Evolutionary conservation across 805 yeast species (phyloP).

Genomic region (Kuraishia floccosa): DNA sequence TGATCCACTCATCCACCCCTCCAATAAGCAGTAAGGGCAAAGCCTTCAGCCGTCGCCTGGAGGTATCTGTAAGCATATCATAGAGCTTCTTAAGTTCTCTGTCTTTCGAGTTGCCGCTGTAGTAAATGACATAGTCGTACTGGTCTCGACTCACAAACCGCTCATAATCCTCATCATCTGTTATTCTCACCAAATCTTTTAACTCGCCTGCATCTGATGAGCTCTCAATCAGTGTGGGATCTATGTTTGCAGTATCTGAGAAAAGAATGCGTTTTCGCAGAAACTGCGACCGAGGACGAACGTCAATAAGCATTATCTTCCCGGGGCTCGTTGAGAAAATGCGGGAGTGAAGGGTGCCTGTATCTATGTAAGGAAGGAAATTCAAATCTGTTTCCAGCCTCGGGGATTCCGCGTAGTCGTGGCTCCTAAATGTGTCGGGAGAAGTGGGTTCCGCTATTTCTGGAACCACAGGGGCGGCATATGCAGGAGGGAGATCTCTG

Average conservation of each 20-base stretch:
- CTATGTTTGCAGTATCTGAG: constrained; percentile 24
- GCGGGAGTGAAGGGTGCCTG: no score
- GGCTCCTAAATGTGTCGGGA: no score
- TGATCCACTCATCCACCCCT: constrained; percentile 33
- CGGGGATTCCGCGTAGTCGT: no score
- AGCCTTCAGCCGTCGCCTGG: constrained; percentile 5
- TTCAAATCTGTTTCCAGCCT: no score
- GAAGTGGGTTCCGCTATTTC: no score
- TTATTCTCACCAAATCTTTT: constrained; percentile 15
- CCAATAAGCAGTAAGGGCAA: constrained; percentile 24
- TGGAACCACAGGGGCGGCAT: no score
- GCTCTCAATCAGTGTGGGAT: constrained; percentile 18
- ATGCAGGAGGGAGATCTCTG: no score
- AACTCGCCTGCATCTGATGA: constrained; percentile 9
- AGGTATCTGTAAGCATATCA: constrained; percentile 5
- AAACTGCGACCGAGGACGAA: constrained; percentile 22
- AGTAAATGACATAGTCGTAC: constrained; percentile 24
- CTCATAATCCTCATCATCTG: constrained; percentile 17
- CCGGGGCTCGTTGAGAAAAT: no score
- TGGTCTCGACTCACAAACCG: constrained; percentile 17
- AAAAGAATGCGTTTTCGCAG: constrained; percentile 23
- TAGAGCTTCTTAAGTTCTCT: constrained; percentile 14
- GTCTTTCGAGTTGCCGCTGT: constrained; percentile 22
- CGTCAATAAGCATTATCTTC: constrained; percentile 30
- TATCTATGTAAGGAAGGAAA: no score